Base-by-base conservation (phyloP, 2,329 filamentous ascomycete species). In the Plectosphaerella sp. region DNA sequence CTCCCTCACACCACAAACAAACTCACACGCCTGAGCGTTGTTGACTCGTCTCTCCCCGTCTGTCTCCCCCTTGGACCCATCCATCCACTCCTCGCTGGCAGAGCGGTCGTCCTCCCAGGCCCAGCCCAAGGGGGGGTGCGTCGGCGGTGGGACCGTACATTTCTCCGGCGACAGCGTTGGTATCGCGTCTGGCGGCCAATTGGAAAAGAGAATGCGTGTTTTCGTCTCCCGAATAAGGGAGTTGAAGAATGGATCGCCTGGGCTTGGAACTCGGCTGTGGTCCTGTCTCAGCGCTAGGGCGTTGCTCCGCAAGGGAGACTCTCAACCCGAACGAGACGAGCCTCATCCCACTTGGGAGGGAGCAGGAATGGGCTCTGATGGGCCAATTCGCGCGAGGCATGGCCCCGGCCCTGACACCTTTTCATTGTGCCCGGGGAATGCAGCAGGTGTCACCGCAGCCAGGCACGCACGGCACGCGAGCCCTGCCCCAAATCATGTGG, bases 221-320 rank as follows among this genome's bases (percentile, higher is more conserved):
- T 43, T 43, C 41, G 41, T 43, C 41, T 20, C 16, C 41, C 14
- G 15, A 39, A 18, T 39, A 9, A 39, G 11, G 41, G 41, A 20
- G 41, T 43, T 43, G 43, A 46, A 46, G 43, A 46, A 46, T 46
- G 43, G 43, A 46, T 46, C 43, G 43, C 5, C 43, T 46, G n/a
- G 14, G 12, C 25, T 16, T 22, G 43, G 22, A 28, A 46, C 25
- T 33, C 15, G 43, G 25, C 2, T n/a, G 14, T 46, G 43, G 20
- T 28, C 18, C 14, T 46, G 43, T 46, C 43, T 46, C 43, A 46
- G 18, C 22, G 11, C 10, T 7, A n/a, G 11, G 18, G 15, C 41
- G 41, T 43, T 43, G n/a, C 16, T 43, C 41, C 16, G 41, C 41
- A 43, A 43, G 41, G 41, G 41, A 43, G 16, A n/a, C 6, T 43